phyloP scores from a whole-genome alignment of 164 flowering plant species.

The Berberis vulgaris region DNA sequence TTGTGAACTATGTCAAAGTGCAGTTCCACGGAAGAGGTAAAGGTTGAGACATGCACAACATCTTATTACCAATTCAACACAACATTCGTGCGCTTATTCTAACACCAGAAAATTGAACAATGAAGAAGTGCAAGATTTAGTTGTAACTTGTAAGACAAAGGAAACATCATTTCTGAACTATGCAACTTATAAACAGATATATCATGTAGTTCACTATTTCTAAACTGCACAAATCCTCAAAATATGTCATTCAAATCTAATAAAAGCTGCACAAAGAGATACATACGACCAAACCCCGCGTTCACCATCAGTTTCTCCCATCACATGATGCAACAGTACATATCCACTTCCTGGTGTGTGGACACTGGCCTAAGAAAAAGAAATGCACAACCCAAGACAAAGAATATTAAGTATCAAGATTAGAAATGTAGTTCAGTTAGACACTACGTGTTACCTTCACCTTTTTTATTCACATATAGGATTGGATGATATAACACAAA shows the following conservation, averaged over 20 bases:
- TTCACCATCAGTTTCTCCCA: slow-evolving; percentile 97
- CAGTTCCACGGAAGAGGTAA: no score
- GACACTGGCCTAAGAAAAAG: slow-evolving; percentile 48
- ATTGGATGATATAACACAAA: background rate
- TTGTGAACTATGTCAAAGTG: no score
- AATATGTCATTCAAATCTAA: background rate
- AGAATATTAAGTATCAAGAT: background rate
- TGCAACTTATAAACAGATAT: no score
- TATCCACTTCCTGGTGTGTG: slow-evolving; percentile 95
- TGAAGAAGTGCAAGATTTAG: no score
- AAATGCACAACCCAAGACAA: background rate
- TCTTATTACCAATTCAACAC: no score
- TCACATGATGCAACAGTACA: slow-evolving; percentile 93
- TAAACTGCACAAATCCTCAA: background rate
- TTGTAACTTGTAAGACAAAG: no score
- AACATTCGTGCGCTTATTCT: no score
- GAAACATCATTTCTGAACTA: no score
- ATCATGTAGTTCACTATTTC: background rate
- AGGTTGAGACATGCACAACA: no score
- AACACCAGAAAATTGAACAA: no score
- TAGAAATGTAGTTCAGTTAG: background rate
- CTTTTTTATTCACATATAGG: background rate
- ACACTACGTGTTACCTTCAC: background rate
- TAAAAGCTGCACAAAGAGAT: slow-evolving; percentile 16
- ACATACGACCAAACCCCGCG: slow-evolving; percentile 96